A percentile compares a stretch with the other conserved stretches of the same genome.
Evolutionary conservation across 2,329 filamentous ascomycete species (phyloP).

Genomic region (Cladophialophora exuberans): DNA sequence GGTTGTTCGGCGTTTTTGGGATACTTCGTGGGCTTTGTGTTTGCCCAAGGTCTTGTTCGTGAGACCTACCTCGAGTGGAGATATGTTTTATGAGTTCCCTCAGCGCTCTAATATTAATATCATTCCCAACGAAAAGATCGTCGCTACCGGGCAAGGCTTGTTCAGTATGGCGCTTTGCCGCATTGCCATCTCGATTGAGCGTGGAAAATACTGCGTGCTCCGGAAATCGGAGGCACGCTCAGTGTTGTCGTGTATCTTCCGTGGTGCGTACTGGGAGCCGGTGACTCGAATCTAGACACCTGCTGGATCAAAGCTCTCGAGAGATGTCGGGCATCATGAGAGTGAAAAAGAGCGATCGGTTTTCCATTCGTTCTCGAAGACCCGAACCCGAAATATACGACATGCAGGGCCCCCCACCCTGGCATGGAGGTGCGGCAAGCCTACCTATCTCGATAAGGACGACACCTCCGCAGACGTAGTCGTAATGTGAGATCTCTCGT

Average conservation of each 20-base stretch:
- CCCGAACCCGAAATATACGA: not conserved
- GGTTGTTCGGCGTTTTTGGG: conserved; percentile 1
- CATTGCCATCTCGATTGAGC: not conserved
- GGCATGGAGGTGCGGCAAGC: not conserved
- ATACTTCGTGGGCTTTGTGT: not conserved
- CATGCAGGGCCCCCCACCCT: not conserved
- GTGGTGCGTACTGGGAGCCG: too few relatives aligned
- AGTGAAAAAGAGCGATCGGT: not conserved
- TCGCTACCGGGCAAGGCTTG: not conserved
- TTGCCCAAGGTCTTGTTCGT: not conserved
- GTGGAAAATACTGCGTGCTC: too few relatives aligned
- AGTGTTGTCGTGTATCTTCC: too few relatives aligned
- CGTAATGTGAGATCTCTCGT: not conserved
- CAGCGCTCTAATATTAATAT: conserved; percentile 3
- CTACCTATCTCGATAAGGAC: not conserved
- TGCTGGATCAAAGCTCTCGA: too few relatives aligned
- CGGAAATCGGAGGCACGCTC: too few relatives aligned
- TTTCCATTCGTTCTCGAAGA: not conserved
- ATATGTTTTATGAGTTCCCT: too few relatives aligned
- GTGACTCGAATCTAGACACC: too few relatives aligned
- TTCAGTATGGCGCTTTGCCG: not conserved
- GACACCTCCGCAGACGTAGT: not conserved
- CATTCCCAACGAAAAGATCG: not conserved
- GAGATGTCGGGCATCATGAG: too few relatives aligned
- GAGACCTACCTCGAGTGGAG: not conserved